These are phyloP conservation scores for Evansstolkia leycettana DNA, from an alignment of 495 filamentous ascomycete species.

Conservation along the genomic window DNA sequence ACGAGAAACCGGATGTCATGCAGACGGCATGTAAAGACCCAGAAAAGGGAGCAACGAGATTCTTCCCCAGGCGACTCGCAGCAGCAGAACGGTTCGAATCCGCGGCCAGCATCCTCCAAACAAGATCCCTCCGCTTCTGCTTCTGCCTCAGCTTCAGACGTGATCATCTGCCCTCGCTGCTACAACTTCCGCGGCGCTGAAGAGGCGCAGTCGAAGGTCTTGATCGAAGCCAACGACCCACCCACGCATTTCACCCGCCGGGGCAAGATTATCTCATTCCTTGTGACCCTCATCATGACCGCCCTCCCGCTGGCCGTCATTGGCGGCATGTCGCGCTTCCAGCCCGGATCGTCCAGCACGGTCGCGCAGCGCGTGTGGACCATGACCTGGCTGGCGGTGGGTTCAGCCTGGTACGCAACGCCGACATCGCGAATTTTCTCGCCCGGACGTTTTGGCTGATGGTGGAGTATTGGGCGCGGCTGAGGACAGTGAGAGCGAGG, in stretches of 20 bases:
- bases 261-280: background rate
- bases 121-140: slow-evolving; percentile 2
- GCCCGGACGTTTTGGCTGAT: too few relatives aligned
- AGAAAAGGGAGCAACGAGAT: slow-evolving; percentile 2
- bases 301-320: slow-evolving; percentile 19
- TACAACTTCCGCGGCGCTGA: background rate
- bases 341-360: slow-evolving; percentile 10
- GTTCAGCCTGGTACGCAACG: slow-evolving; percentile 3
- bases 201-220: background rate
- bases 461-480: background rate
- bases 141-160: too few relatives aligned
- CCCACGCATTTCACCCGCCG: background rate
- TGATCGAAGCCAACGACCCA: background rate
- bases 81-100: background rate
- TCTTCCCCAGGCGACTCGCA: background rate
- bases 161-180: slow-evolving; percentile 3
- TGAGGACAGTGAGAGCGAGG: background rate
- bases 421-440: background rate
- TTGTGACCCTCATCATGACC: background rate
- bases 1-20: background rate
- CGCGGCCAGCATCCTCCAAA: too few relatives aligned
- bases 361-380: slow-evolving; percentile 20
- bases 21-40: background rate
- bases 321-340: slow-evolving; percentile 19
- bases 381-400: slow-evolving; percentile 22